phyloP scores from a whole-genome alignment of 805 yeast genomes.

The Danielia oregonensis region DNA sequence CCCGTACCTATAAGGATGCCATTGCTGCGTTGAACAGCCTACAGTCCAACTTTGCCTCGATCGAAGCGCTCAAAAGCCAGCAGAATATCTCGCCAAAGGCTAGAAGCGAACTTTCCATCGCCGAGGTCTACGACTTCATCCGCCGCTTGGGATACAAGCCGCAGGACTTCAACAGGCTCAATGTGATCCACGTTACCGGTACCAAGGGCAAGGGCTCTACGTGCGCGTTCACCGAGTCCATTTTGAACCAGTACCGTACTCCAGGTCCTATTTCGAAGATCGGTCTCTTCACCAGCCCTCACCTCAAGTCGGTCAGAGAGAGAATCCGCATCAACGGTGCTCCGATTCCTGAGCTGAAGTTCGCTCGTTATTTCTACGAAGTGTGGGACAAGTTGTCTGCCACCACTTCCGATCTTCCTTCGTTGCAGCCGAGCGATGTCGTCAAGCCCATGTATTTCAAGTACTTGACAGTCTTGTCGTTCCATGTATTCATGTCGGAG shows the following conservation, averaged over 20 bases:
- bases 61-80: constrained; percentile 74
- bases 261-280: constrained; percentile 48
- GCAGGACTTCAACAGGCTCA: constrained; percentile 65
- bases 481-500: constrained; percentile 85
- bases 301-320: constrained; percentile 87
- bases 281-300: constrained; percentile 97
- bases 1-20: constrained; percentile 60
- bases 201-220: constrained; percentile 99
- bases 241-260: constrained; percentile 58
- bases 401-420: constrained; percentile 61
- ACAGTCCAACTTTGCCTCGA: constrained; percentile 87
- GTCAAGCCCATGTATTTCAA: constrained; percentile 92
- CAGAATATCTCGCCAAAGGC: constrained; percentile 53
- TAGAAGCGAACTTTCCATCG: constrained; percentile 60
- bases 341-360: constrained; percentile 74
- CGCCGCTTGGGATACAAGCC: constrained; percentile 44
- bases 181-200: constrained; percentile 90
- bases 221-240: constrained; percentile 87
- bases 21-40: constrained; percentile 76
- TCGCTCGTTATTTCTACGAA: constrained; percentile 88
- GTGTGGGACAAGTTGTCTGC: constrained; percentile 79
- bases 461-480: constrained; percentile 81
- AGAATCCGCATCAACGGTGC: constrained; percentile 83
- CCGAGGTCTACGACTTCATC: constrained; percentile 63
- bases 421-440: constrained; percentile 58